A percentile compares a stretch with the other conserved stretches of the same genome.
These are phyloP conservation scores for Pachysandra terminalis DNA, from an alignment of 164 flowering plant species.

Conservation along the genomic window DNA sequence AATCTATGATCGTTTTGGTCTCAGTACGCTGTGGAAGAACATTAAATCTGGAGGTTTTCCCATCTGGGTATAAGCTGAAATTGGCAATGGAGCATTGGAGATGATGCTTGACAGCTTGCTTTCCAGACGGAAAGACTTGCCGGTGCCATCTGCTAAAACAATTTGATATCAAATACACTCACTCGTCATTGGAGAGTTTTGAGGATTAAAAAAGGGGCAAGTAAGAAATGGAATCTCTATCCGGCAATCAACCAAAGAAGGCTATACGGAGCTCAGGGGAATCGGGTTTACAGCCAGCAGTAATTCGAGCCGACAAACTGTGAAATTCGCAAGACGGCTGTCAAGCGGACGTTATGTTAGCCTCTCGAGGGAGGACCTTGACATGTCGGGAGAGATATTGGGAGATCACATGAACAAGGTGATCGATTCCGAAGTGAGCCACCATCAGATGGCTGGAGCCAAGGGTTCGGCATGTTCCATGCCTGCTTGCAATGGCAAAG, in stretches of 20 bases:
- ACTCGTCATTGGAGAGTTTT: too few relatives aligned
- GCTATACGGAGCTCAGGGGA: constrained; percentile 23
- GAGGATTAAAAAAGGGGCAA: too few relatives aligned
- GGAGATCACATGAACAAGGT: constrained; percentile 52
- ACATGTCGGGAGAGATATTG: constrained; percentile 58
- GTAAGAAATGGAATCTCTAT: constrained; percentile 36
- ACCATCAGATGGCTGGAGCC: constrained; percentile 70
- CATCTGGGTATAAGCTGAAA: not conserved
- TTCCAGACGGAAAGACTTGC: too few relatives aligned
- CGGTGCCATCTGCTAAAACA: too few relatives aligned
- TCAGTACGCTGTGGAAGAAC: too few relatives aligned
- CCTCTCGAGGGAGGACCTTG: constrained; percentile 69
- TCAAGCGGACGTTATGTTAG: constrained; percentile 55
- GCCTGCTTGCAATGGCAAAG: constrained; percentile 62
- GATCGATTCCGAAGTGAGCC: constrained; percentile 52
- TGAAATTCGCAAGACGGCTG: constrained; percentile 54
- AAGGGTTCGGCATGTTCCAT: constrained; percentile 62
- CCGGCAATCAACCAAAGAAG: constrained; percentile 41
- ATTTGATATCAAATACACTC: too few relatives aligned
- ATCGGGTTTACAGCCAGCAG: constrained; percentile 25
- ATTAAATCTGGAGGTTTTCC: too few relatives aligned
- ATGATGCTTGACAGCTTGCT: too few relatives aligned
- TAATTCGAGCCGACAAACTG: constrained; percentile 31
- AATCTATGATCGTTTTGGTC: too few relatives aligned
- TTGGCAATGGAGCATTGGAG: not conserved